Percentiles rank a stretch among this genome's conserved stretches.
Evolutionary conservation across 495 filamentous ascomycete genomes (phyloP).

Genomic region (Podospora anserina): DNA sequence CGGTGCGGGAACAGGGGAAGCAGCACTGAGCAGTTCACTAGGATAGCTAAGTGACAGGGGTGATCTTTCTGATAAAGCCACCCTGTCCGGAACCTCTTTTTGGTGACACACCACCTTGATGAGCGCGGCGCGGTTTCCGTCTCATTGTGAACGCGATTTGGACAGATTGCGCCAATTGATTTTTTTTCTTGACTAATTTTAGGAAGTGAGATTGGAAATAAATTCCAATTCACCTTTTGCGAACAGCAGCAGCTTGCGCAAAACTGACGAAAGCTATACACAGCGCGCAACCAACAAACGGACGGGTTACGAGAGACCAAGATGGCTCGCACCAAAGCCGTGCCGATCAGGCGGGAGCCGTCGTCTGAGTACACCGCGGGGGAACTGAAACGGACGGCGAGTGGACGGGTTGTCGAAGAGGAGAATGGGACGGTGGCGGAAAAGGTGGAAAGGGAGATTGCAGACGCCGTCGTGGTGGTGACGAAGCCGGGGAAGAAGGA

Average conservation of each 20-base stretch:
- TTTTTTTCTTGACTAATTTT: not conserved
- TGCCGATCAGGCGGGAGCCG: conserved; percentile 60
- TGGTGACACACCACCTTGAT: not conserved
- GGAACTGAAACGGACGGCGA: conserved; percentile 27
- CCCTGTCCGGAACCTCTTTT: conserved; percentile 23
- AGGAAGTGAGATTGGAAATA: too few relatives aligned
- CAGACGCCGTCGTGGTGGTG: conserved; percentile 17
- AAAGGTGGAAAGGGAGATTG: conserved; percentile 19
- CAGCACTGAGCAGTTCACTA: not conserved
- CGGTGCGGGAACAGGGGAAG: not conserved
- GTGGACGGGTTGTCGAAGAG: conserved; percentile 19
- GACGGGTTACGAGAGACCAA: not conserved
- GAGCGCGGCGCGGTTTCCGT: not conserved
- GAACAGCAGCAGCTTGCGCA: not conserved
- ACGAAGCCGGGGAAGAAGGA: conserved; percentile 47
- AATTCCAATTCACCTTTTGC: too few relatives aligned
- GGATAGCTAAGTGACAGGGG: conserved; percentile 9
- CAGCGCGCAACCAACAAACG: not conserved
- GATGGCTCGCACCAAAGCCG: conserved; percentile 70
- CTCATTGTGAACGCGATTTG: conserved; percentile 8
- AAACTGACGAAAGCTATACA: not conserved
- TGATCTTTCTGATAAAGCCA: conserved; percentile 21
- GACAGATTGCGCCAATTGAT: conserved; percentile 10
- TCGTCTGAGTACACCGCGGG: conserved; percentile 58
- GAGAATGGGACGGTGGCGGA: conserved; percentile 32